Conservation (phyloP, 805 yeast species). For the Metschnikowia picachoensis region DNA sequence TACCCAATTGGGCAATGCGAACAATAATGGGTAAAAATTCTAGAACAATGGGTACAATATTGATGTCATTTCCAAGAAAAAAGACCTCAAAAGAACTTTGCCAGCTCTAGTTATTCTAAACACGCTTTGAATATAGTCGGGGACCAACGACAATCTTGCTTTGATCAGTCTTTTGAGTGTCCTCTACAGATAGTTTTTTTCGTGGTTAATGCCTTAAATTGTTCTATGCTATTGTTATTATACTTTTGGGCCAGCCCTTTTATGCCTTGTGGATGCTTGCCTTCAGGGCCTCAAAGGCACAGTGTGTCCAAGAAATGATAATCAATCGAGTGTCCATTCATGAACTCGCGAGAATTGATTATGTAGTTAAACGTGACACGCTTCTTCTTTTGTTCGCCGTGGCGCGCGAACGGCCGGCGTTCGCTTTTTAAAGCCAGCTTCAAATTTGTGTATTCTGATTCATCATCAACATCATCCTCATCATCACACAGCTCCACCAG, state of each 20-base stretch:
- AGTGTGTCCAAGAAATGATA: slow-evolving; percentile 40
- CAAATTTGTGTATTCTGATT: slow-evolving; percentile 10
- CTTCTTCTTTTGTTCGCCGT: slow-evolving; percentile 19
- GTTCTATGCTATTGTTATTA: not conserved
- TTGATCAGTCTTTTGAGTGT: no score
- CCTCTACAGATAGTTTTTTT: no score
- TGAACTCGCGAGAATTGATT: slow-evolving; percentile 43
- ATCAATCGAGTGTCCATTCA: slow-evolving; percentile 42
- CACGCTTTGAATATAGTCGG: no score
- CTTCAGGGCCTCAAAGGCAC: slow-evolving; percentile 20
- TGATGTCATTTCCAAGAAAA: no score
- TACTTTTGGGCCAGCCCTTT: not conserved
- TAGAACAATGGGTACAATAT: no score
- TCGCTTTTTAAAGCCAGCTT: slow-evolving; percentile 20
- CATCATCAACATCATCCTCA: slow-evolving; percentile 16
- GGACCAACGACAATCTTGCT: no score
- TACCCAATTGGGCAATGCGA: no score
- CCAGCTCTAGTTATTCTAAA: no score
- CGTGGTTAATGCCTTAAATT: not conserved
- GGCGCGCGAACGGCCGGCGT: not conserved
- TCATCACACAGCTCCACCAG: slow-evolving; percentile 8
- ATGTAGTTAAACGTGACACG: slow-evolving; percentile 40
- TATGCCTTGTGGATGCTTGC: not conserved
- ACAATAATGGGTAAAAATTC: no score
- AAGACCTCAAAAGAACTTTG: no score